Evolutionary conservation across 768 basidiomycete species (phyloP).

Genomic region (Pholiota microspora): DNA sequence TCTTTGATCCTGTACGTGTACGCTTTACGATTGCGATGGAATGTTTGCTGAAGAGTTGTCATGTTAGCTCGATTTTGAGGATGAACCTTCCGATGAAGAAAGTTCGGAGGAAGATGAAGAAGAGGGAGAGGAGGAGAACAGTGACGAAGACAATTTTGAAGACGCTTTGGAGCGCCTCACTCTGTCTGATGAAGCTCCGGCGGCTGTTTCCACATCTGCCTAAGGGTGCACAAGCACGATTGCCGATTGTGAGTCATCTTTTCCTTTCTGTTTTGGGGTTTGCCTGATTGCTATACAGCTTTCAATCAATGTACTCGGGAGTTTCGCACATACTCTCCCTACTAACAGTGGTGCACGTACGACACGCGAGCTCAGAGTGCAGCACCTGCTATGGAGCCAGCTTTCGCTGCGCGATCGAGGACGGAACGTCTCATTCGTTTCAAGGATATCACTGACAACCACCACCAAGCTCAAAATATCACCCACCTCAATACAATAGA

Average conservation of each 20-base stretch:
- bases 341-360: not conserved
- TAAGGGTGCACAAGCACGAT: slow-evolving; percentile 3
- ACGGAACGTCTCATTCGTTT: too few species aligned
- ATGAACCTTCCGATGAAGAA: slow-evolving; percentile 60
- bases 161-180: slow-evolving; percentile 68
- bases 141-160: slow-evolving; percentile 49
- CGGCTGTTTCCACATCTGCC: slow-evolving; percentile 3
- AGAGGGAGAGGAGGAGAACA: slow-evolving; percentile 36
- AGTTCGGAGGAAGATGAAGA: slow-evolving; percentile 40
- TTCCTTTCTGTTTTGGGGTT: not conserved
- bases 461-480: too few species aligned
- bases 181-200: slow-evolving; percentile 35
- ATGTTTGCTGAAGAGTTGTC: slow-evolving; percentile 6
- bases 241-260: slow-evolving; percentile 1
- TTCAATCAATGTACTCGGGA: too few species aligned
- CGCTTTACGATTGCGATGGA: slow-evolving; percentile 7
- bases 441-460: too few species aligned
- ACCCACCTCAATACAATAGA: too few species aligned
- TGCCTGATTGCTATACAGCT: not conserved
- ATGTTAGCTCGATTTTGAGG: slow-evolving; percentile 77
- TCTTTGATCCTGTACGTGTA: slow-evolving; percentile 87
- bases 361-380: too few species aligned
- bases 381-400: too few species aligned
- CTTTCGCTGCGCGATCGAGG: too few species aligned
- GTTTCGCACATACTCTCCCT: too few species aligned